Evolutionary conservation across 2,329 filamentous ascomycete species (phyloP), one percentile per base, ranked within the genome.

Genomic region (Metarhizium sp.): DNA sequence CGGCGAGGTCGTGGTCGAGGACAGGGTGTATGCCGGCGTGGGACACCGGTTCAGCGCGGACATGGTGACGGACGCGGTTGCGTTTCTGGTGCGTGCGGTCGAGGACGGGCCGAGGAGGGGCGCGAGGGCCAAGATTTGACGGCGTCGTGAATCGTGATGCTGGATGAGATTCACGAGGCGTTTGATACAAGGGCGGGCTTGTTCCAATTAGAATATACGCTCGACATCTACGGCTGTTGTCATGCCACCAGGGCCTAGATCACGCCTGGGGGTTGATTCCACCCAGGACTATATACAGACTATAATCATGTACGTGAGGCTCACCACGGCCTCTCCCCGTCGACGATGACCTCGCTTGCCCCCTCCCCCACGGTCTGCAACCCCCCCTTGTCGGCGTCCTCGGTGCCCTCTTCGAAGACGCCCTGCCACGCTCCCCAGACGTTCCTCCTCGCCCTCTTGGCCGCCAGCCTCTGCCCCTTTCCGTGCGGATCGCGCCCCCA

Each of bases 51-150:
- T 89, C 62, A 84, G 79, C 10, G 67, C 73, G 1, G 76, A 70
- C 6, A 92, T 94, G 89, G 76, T 84, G 32, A 70, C 72, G 58
- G 85, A 87, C 64, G 79, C 87, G 4, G 76, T 86, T 11, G 69
- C 70, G 40, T 92, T 89, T 68, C 68, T 92, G 38, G 68, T 78
- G 16, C 72, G 78, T 43, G 73, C 67, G 6, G 72, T 81, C 18
- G 68, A 63, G 11, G 63, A 66, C 55, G 64, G 66, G 46, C 58
- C 66, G 52, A 60, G 62, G 50, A 25, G 50, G 49, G 7, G 71
- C 68, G 71, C 68, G 61, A 70, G 61, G 36, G 61, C 58, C n/a
- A 63, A 59, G 52, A 64, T 67, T 43, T 66, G 60, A 55, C 29
- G 25, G 29, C 11, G 14, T n/a, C n/a, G 10, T 16, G 16, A 25